Evolutionary conservation across 1,284 basidiomycete species (phyloP).

Genomic region (Cryptococcus sp.): DNA sequence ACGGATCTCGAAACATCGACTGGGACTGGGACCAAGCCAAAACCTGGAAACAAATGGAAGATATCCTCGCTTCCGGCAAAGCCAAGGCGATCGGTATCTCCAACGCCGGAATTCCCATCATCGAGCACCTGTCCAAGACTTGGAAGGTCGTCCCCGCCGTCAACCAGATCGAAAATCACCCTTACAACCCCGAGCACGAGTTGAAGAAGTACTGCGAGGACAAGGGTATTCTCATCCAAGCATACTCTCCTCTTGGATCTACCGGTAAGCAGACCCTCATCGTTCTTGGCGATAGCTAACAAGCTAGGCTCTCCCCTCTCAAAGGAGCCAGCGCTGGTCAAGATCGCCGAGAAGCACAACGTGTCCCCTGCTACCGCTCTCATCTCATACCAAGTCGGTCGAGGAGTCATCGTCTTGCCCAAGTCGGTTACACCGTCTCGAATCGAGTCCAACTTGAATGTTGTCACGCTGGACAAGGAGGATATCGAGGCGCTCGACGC

Average conservation of each 20-base stretch:
- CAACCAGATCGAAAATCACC: slow-evolving; percentile 69
- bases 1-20: slow-evolving; percentile 64
- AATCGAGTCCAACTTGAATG: slow-evolving; percentile 39
- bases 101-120: slow-evolving; percentile 53
- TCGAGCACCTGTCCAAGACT: slow-evolving; percentile 52
- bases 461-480: slow-evolving; percentile 51
- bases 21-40: slow-evolving; percentile 60
- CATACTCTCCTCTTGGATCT: slow-evolving; percentile 79
- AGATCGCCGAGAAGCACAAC: slow-evolving; percentile 59
- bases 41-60: slow-evolving; percentile 82
- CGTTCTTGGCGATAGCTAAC: background rate
- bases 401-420: slow-evolving; percentile 60
- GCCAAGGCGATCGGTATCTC: slow-evolving; percentile 67
- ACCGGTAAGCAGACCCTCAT: slow-evolving; percentile 48
- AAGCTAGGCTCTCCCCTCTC: slow-evolving; percentile 54
- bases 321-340: slow-evolving; percentile 58
- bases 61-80: slow-evolving; percentile 60
- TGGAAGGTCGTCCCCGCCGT: slow-evolving; percentile 61
- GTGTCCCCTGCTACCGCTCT: slow-evolving; percentile 55
- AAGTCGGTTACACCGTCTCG: slow-evolving; percentile 71
- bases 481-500: slow-evolving; percentile 62
- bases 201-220: slow-evolving; percentile 62
- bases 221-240: slow-evolving; percentile 67
- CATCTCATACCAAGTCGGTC: slow-evolving; percentile 41
- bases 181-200: slow-evolving; percentile 64